A percentile compares a stretch with the other conserved stretches of the same genome.
These are phyloP conservation scores for Paraconiothyrium brasiliense DNA, from an alignment of 2,329 filamentous ascomycete genomes.

Conservation along the genomic window DNA sequence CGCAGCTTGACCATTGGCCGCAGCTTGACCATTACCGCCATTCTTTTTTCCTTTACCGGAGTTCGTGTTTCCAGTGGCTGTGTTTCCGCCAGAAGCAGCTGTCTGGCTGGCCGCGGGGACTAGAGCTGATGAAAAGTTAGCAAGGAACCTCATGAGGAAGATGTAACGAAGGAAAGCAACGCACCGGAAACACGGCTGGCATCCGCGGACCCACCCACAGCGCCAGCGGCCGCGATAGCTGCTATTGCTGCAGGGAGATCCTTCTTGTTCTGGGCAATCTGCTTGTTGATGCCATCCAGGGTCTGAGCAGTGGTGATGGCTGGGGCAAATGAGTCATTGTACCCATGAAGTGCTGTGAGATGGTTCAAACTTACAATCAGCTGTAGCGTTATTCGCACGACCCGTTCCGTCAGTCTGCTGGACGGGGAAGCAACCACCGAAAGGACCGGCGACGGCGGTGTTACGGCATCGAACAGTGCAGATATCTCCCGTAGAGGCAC, in stretches of 20 bases:
- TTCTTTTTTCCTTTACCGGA: conserved; percentile 15
- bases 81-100: conserved; percentile 23
- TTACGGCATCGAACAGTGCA: conserved; percentile 72
- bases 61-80: conserved; percentile 6
- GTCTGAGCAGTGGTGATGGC: conserved; percentile 59
- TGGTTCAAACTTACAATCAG: conserved; percentile 37
- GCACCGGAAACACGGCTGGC: conserved; percentile 53
- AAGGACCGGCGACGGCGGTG: conserved; percentile 68
- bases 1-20: conserved; percentile 11
- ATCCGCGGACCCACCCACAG: conserved; percentile 46
- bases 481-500: conserved; percentile 65
- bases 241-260: conserved; percentile 61
- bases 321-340: conserved; percentile 35
- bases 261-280: conserved; percentile 62
- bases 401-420: conserved; percentile 61
- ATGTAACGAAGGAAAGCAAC: conserved; percentile 13
- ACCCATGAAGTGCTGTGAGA: conserved; percentile 13
- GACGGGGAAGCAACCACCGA: conserved; percentile 68
- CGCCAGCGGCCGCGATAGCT: conserved; percentile 57
- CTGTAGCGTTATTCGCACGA: conserved; percentile 30
- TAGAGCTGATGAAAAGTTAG: neutral
- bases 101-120: conserved; percentile 14
- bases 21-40: conserved; percentile 13
- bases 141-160: neutral
- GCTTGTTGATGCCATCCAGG: conserved; percentile 56